Evolutionary conservation across 805 yeast species (phyloP), one percentile per base, ranked within the genome.

Genomic region (Nakazawaea anatomiae): DNA sequence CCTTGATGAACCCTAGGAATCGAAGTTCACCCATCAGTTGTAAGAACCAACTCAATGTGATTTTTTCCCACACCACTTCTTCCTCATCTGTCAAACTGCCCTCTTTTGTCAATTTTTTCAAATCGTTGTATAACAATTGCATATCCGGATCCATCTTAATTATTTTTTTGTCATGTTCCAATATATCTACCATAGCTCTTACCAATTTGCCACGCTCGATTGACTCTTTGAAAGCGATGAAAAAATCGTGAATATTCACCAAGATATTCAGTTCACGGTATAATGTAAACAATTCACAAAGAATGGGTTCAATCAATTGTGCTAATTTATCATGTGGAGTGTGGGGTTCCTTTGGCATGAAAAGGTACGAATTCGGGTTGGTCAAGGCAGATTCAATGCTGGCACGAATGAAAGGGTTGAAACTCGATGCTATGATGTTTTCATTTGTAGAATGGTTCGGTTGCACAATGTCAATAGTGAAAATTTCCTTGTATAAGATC

Each of bases 211-310:
- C 54, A 52, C 61, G 62, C 41, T 59, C 60, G 32, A 83, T 56
- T 0, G 80, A 68, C 52, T 73, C 78, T 59, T 61, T 61, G 57
- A 62, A 69, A n/a, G 64, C 70, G 34, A 56, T 56, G 54, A 63
- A 68, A 48, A 69, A 66, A 51, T 68, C 71, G 51, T 58, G 67
- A 28, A 68, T 57, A 48, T 68, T 68, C 39, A 67, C 75, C 32
- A 74, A 68, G 3, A 82, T 72, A 28, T 87, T 86, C 0, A 96
- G 91, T 58, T 90, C 97, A 53, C 94, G 78, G 62, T 84, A 85
- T 12, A 88, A 71, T 45, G 79, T 76, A 66, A 80, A 90, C 49
- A 90, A 62, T 46, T 76, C 79, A 32, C 79, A 69, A 6, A 82
- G 59, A 3, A 80, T 68, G 1, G 90, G 90, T 25, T 75, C 79